Evolutionary conservation across 352 stramenopile species (phyloP).

Genomic region (Pythium brassicae): DNA sequence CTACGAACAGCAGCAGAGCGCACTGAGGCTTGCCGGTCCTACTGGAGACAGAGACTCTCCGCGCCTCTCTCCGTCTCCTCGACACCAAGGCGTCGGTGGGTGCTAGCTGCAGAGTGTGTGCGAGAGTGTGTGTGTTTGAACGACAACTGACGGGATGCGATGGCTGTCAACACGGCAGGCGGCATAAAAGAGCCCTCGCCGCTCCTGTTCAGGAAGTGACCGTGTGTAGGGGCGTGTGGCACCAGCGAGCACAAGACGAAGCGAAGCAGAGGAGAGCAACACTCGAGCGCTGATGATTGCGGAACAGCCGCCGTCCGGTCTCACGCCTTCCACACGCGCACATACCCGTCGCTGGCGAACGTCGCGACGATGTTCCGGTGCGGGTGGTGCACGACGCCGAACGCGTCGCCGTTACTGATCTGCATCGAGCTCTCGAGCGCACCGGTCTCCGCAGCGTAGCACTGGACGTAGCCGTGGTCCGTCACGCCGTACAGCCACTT

Average conservation of each 20-base stretch:
- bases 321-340: constrained; percentile 80
- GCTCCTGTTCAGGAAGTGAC: constrained; percentile 14
- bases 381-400: constrained; percentile 84
- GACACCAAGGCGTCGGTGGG: neutral
- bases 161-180: too few relatives aligned
- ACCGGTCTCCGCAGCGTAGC: constrained; percentile 51
- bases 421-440: constrained; percentile 73
- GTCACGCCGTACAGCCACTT: constrained; percentile 87
- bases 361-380: constrained; percentile 88
- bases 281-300: neutral
- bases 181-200: constrained; percentile 13
- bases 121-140: neutral
- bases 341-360: constrained; percentile 82
- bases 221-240: neutral
- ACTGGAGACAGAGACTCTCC: neutral
- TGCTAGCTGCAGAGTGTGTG: neutral
- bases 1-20: neutral
- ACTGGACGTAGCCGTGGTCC: constrained; percentile 80
- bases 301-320: too few relatives aligned
- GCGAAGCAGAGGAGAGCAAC: neutral
- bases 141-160: neutral
- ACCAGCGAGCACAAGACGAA: constrained; percentile 28
- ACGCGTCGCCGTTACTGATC: constrained; percentile 74
- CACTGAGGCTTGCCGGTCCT: neutral
- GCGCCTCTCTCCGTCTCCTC: neutral